Base-by-base conservation (phyloP, 2,329 filamentous ascomycete species). In the Neoascochyta sp. region DNA sequence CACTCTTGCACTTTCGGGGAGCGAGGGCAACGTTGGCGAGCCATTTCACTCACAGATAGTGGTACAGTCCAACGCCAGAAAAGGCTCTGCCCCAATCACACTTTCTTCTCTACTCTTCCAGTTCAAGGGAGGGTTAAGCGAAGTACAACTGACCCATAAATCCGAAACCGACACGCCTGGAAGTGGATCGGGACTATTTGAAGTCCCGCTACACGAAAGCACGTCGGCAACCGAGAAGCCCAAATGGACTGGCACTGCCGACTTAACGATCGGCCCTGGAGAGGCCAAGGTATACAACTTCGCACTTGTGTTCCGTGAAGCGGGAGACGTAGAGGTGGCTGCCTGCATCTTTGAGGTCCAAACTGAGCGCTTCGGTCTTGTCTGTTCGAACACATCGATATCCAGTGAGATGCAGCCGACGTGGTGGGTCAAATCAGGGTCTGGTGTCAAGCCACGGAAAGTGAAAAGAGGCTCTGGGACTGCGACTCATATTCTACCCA, bases 401-500 rank as follows among this genome's bases (percentile, higher is more conserved):
- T 47, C 53, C 12, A 46, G 21, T 4, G 43, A 51, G 15, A 32
- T 36, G 22, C 31, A 34, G 22, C 48, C 60, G 1, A 33, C 39
- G 12, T 65, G 63, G 63, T 65, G 59, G 57, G 52, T 54, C 7
- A 39, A 40, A 23, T 45, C 48, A n/a, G 35, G 42, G 6, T 27
- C 37, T 9, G 44, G 39, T 9, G 33, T 56, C 23, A 60, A 49
- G 22, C 33, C 53, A 19, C 49, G 55, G 19, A 54, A 50, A 22
- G 24, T 63, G 12, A 55, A 52, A 23, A 47, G 53, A 16, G 43
- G 51, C 2, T 49, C 48, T 33, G 68, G 70, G 1, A 67, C 75
- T 18, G 66, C 68, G 2, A 75, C 94, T 33, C 81, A 78, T 33
- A 80, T 98, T 14, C 72, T 88, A 31, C 90, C 92, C 1, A 85